Evolutionary conservation across 2,329 filamentous ascomycete species (phyloP), one percentile per base, ranked within the genome.

Genomic region (Penicillium sp.): DNA sequence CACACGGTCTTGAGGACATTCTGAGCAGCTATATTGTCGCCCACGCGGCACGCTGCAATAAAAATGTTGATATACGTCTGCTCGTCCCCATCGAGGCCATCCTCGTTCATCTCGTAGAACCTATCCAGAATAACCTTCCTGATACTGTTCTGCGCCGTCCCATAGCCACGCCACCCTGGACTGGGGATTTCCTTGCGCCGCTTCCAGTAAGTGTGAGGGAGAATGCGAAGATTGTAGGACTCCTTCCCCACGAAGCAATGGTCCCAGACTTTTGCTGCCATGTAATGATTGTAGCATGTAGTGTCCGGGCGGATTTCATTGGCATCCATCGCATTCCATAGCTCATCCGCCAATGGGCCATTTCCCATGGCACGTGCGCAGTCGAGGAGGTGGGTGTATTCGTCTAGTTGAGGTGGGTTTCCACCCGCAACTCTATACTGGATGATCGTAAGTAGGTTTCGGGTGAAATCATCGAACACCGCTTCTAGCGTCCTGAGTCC

Each of bases 211-310:
- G 54, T 43, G 43, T 51, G 62, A 1, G 64, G 65, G 14, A 63
- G 64, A 7, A 73, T 63, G 25, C 71, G 65, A 29, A 73, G 33
- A 18, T 61, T 60, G 63, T 74, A 68, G 63, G 70, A 63, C 60
- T 74, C 64, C 44, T 57, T 47, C n/a, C 74, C 64, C 18, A 69
- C 64, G 28, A 72, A 69, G 4, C 64, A 59, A 29, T 65, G 63
- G 28, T 77, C 65, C 75, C 77, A 81, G 33, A 77, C 68, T 39
- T 71, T 67, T 1, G 75, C 71, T 14, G 73, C 74, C 67, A 84
- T 74, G 48, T 75, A 78, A 51, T 75, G 65, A 49, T 83, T 83
- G 59, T 78, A 83, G 60, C 78, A 80, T 48, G 69, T 66, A 2
- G 72, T 57, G 57, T 79, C 75, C 2, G 77, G 79, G 8, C 57